phyloP scores from a whole-genome alignment of 345 rosid species.

The Ailanthus altissimus region DNA sequence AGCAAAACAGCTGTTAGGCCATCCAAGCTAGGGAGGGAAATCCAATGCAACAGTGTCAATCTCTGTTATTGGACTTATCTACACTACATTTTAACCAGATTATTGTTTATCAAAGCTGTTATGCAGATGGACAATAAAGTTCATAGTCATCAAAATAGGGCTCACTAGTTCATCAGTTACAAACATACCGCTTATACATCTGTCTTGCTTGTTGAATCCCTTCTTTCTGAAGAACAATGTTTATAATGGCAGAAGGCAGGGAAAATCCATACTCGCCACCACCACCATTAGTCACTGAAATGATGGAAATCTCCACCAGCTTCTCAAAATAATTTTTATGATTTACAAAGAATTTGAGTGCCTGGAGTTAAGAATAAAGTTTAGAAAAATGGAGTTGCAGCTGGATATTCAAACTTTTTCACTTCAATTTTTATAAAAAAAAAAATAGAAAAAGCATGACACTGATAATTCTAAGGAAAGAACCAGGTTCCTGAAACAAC shows the following conservation, averaged over 20 bases:
- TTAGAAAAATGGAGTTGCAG: neutral
- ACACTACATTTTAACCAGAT: neutral
- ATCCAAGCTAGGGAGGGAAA: neutral
- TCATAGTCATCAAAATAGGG: neutral
- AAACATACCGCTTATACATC: slow-evolving; percentile 63
- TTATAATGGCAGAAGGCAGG: slow-evolving; percentile 58
- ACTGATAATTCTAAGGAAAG: neutral
- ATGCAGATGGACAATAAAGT: neutral
- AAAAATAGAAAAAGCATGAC: neutral
- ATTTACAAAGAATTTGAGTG: slow-evolving; percentile 55
- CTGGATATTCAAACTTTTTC: neutral
- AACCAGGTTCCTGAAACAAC: neutral
- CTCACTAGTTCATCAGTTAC: slow-evolving; percentile 1
- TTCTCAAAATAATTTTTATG: slow-evolving; percentile 57
- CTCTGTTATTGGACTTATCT: neutral
- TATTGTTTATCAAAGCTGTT: neutral
- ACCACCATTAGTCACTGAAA: slow-evolving; percentile 54
- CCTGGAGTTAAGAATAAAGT: slow-evolving; percentile 46
- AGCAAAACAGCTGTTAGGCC: slow-evolving; percentile 13
- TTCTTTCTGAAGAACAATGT: slow-evolving; percentile 62
- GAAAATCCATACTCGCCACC: slow-evolving; percentile 65
- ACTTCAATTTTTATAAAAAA: neutral
- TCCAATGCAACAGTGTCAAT: neutral
- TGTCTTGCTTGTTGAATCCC: slow-evolving; percentile 64
- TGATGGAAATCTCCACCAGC: slow-evolving; percentile 69